Evolutionary conservation across 2,329 filamentous ascomycete species (phyloP).

Genomic region (Nemania sp.): DNA sequence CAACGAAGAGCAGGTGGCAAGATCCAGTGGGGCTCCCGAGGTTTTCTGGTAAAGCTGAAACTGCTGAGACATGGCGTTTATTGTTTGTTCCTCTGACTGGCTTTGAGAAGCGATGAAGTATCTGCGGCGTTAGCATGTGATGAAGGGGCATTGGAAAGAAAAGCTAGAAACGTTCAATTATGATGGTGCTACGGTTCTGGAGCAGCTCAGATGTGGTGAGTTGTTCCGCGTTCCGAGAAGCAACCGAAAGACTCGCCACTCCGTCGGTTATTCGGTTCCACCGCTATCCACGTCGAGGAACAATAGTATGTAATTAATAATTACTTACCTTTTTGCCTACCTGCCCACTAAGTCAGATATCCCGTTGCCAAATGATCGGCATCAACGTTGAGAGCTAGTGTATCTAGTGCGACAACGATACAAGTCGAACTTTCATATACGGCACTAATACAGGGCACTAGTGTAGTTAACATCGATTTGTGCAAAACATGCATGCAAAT

Average conservation of each 20-base stretch:
- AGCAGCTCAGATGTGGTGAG: neutral
- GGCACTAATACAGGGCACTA: neutral
- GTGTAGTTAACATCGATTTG: neutral
- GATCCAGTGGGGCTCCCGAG: neutral
- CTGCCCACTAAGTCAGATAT: neutral
- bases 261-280: neutral
- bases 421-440: neutral
- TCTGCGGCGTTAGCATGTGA: no score
- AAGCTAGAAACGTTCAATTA: neutral
- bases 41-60: neutral
- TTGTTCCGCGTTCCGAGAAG: neutral
- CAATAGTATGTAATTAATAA: no score
- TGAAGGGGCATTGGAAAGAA: no score
- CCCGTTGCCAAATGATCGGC: slow-evolving; percentile 1
- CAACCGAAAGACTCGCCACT: neutral
- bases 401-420: neutral
- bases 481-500: no score
- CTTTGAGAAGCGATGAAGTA: no score
- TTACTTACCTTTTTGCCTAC: no score
- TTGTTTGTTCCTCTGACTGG: no score
- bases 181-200: no score
- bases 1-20: slow-evolving; percentile 1
- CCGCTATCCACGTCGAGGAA: no score
- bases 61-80: neutral
- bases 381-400: neutral